Percentiles rank a stretch among this genome's conserved stretches.
Conservation (phyloP, 2,329 filamentous ascomycete genomes). For the Ophiocordyceps unilateralis region DNA sequence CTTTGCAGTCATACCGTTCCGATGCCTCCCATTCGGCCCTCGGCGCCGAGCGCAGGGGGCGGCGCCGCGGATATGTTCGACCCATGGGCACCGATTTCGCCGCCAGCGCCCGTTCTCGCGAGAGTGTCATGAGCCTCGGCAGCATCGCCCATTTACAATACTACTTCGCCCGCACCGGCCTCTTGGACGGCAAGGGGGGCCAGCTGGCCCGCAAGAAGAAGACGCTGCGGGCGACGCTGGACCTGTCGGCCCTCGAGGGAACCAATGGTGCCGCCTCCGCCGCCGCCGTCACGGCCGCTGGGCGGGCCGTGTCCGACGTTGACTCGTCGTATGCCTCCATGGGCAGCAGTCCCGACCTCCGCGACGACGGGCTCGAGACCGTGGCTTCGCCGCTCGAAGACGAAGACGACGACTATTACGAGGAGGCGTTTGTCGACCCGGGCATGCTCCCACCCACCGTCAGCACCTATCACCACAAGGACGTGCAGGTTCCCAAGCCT, state of each 20-base stretch:
- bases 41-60: slow-evolving; percentile 21
- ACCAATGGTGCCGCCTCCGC: slow-evolving; percentile 5
- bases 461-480: slow-evolving; percentile 82
- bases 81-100: slow-evolving; percentile 81
- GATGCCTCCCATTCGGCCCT: slow-evolving; percentile 29
- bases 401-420: slow-evolving; percentile 27
- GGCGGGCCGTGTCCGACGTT: slow-evolving; percentile 26
- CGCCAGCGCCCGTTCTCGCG: slow-evolving; percentile 71
- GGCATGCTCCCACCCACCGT: slow-evolving; percentile 91
- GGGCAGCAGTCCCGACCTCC: slow-evolving; percentile 39
- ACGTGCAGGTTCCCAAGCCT: slow-evolving; percentile 65
- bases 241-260: slow-evolving; percentile 34
- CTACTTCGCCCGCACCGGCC: slow-evolving; percentile 88
- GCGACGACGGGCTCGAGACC: slow-evolving; percentile 19
- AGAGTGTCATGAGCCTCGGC: slow-evolving; percentile 90
- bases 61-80: slow-evolving; percentile 69
- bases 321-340: slow-evolving; percentile 45
- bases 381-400: slow-evolving; percentile 26
- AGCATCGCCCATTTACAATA: slow-evolving; percentile 97
- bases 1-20: slow-evolving; percentile 22
- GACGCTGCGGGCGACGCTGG: slow-evolving; percentile 38
- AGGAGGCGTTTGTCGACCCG: slow-evolving; percentile 43
- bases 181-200: slow-evolving; percentile 84
- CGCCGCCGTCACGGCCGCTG: slow-evolving; percentile 9
- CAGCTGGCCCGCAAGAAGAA: slow-evolving; percentile 61